phyloP scores from a whole-genome alignment of 768 basidiomycete genomes.

The Psilocybe sp. region DNA sequence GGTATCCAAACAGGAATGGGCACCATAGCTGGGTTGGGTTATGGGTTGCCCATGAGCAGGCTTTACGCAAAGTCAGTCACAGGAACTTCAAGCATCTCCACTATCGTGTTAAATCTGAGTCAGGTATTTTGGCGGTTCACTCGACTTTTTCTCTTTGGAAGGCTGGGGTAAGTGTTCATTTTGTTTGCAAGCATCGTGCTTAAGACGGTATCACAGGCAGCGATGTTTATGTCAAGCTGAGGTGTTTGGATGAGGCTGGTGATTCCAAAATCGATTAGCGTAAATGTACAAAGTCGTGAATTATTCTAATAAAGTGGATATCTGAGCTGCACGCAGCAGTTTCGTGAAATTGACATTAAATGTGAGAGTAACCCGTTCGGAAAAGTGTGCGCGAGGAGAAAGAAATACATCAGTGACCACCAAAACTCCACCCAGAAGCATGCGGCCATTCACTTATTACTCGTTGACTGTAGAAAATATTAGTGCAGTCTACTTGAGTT shows the following conservation, averaged over 20 bases:
- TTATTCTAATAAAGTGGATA: constrained; percentile 2
- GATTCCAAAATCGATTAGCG: constrained; percentile 35
- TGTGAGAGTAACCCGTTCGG: constrained; percentile 24
- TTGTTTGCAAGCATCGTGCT: constrained; percentile 2
- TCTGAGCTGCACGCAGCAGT: constrained; percentile 7
- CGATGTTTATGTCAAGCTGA: constrained; percentile 48
- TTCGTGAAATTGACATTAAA: constrained; percentile 23
- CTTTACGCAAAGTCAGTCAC: constrained; percentile 57
- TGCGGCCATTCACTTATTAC: constrained; percentile 32
- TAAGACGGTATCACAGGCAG: constrained; percentile 29
- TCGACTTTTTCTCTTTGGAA: constrained; percentile 78
- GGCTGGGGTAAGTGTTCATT: constrained; percentile 66
- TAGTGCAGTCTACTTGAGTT: constrained; percentile 5
- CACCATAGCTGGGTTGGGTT: constrained; percentile 88
- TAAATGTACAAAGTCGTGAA: background rate
- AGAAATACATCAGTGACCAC: constrained; percentile 30
- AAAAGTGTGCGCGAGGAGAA: constrained; percentile 27
- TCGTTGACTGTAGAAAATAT: constrained; percentile 30
- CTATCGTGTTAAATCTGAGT: background rate
- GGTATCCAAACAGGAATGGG: constrained; percentile 80
- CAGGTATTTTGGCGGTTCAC: constrained; percentile 83
- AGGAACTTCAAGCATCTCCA: background rate
- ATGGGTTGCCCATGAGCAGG: constrained; percentile 80
- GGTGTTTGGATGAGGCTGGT: constrained; percentile 48
- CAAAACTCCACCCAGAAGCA: constrained; percentile 15